Percentiles rank a stretch among this genome's conserved stretches.
Conservation (phyloP, 2,329 filamentous ascomycete genomes). For the Calonectria honghensis region DNA sequence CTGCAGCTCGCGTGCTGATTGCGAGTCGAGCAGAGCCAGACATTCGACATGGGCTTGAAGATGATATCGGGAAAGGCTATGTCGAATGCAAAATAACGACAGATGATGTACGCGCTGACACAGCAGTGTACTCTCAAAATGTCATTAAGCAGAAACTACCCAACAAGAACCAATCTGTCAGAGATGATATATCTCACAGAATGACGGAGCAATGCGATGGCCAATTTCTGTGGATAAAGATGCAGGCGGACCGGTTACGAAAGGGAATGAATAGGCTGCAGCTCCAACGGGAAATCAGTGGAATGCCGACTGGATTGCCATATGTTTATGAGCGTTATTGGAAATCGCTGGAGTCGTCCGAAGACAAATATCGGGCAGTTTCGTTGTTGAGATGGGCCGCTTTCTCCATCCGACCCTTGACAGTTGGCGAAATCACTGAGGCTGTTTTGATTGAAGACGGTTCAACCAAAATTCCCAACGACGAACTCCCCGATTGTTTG, state of each 20-base stretch:
- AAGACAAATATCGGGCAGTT: conserved; percentile 47
- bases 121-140: conserved; percentile 42
- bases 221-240: conserved; percentile 59
- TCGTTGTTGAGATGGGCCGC: conserved; percentile 56
- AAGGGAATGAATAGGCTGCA: conserved; percentile 54
- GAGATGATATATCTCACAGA: conserved; percentile 45
- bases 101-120: conserved; percentile 53
- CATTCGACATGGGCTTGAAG: conserved; percentile 45
- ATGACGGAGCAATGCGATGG: conserved; percentile 56
- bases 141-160: conserved; percentile 56
- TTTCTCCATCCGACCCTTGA: conserved; percentile 49
- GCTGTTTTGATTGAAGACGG: background rate
- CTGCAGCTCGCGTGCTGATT: conserved; percentile 48
- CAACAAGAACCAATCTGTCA: conserved; percentile 50
- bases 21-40: conserved; percentile 53
- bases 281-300: conserved; percentile 54
- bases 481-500: conserved; percentile 12
- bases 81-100: conserved; percentile 35
- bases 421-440: conserved; percentile 14
- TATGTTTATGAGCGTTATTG: conserved; percentile 58
- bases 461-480: background rate
- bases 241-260: conserved; percentile 54
- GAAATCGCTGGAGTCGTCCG: conserved; percentile 46
- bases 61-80: background rate
- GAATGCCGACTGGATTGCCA: conserved; percentile 54